Percentiles rank a stretch among this genome's conserved stretches.
These are phyloP conservation scores for Helicostylum pulchrum DNA, from an alignment of 192 early-diverging fungal species.

Conservation along the genomic window DNA sequence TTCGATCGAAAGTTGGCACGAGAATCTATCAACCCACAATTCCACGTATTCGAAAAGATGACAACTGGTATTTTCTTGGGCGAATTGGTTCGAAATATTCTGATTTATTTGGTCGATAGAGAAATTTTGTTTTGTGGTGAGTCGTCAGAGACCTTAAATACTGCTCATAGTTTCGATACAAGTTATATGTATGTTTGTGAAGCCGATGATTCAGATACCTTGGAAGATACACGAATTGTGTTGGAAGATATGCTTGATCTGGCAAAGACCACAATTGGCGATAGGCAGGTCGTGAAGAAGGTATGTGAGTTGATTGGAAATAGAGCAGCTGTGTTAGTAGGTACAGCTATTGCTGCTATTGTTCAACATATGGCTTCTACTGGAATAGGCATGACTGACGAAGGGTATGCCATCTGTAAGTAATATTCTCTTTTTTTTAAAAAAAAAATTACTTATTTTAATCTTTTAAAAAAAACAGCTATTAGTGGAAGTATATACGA, in stretches of 20 bases:
- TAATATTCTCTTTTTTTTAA: neutral
- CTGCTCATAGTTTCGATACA: slow-evolving; percentile 68
- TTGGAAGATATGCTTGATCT: slow-evolving; percentile 70
- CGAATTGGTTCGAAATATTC: slow-evolving; percentile 73
- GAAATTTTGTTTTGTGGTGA: slow-evolving; percentile 74
- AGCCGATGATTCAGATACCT: slow-evolving; percentile 59
- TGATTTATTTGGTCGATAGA: slow-evolving; percentile 77
- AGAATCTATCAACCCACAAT: slow-evolving; percentile 71
- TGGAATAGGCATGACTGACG: slow-evolving; percentile 31
- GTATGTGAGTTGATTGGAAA: slow-evolving; percentile 80
- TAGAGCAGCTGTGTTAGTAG: slow-evolving; percentile 77
- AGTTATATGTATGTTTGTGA: slow-evolving; percentile 71
- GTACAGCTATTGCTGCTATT: slow-evolving; percentile 62
- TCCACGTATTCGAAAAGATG: slow-evolving; percentile 91
- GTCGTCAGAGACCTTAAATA: slow-evolving; percentile 57
- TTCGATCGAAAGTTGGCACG: slow-evolving; percentile 84
- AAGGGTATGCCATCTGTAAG: slow-evolving; percentile 38
- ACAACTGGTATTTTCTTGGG: slow-evolving; percentile 91
- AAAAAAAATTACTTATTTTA: slow-evolving; percentile 2
- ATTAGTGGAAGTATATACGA: slow-evolving; percentile 39
- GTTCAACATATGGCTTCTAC: slow-evolving; percentile 38
- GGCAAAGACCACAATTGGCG: slow-evolving; percentile 59
- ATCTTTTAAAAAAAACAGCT: slow-evolving; percentile 17
- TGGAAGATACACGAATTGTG: slow-evolving; percentile 60
- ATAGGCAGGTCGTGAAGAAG: slow-evolving; percentile 76